phyloP scores from a whole-genome alignment of 805 yeast species.

The Candida cerambycidarum region DNA sequence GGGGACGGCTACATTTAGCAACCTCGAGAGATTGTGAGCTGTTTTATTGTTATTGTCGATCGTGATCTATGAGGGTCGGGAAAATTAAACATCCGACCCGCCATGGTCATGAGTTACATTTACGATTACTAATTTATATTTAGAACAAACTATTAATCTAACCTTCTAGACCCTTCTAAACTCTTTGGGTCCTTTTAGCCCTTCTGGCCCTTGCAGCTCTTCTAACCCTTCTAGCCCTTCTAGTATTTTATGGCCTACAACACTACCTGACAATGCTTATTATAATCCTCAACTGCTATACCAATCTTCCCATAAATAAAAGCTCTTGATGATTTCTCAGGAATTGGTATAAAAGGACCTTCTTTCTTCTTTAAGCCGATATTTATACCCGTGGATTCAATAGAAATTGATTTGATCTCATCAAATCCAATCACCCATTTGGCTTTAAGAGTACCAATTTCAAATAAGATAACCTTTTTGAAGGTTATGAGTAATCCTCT shows the following conservation, averaged over 20 bases:
- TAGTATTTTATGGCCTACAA: neutral
- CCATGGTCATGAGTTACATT: no score
- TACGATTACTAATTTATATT: no score
- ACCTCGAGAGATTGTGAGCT: no score
- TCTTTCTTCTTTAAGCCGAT: conserved; percentile 55
- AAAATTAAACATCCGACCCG: no score
- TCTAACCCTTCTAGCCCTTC: no score
- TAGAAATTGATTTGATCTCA: conserved; percentile 64
- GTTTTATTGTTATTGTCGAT: no score
- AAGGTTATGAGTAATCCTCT: conserved; percentile 74
- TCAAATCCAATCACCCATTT: conserved; percentile 74
- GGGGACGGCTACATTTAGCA: no score
- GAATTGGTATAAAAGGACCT: conserved; percentile 73
- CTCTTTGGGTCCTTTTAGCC: no score
- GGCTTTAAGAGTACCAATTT: conserved; percentile 56
- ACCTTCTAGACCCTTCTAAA: no score
- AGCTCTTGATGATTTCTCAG: conserved; percentile 60
- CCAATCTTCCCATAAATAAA: conserved; percentile 72
- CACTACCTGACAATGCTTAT: conserved; percentile 61
- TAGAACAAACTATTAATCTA: no score
- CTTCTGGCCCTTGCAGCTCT: no score
- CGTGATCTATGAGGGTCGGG: no score
- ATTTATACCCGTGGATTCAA: conserved; percentile 78
- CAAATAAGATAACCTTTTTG: conserved; percentile 65
- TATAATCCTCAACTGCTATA: conserved; percentile 78